These are phyloP conservation scores for Fusarium transvaalense DNA, from an alignment of 2,329 filamentous ascomycete species.

Conservation along the genomic window DNA sequence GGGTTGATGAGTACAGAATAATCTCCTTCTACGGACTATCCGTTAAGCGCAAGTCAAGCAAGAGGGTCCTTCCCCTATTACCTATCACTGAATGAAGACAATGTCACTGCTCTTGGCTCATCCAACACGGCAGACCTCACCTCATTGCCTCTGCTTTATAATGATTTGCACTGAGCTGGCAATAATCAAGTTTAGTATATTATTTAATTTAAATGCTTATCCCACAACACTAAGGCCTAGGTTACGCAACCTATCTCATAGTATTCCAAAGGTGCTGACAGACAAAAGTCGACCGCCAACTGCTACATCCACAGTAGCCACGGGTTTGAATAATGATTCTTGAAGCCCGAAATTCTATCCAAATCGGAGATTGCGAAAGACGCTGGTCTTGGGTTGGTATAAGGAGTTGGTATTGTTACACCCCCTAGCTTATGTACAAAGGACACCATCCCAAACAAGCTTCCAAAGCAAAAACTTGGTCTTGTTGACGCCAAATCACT, in stretches of 20 bases:
- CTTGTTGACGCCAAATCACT: conserved; percentile 5
- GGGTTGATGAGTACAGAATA: background rate
- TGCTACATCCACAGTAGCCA: background rate
- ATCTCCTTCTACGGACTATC: background rate
- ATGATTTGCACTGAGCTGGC: no score
- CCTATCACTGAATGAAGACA: no score
- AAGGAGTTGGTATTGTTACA: background rate
- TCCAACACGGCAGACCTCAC: no score
- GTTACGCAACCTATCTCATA: no score
- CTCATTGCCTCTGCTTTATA: no score
- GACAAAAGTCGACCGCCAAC: background rate
- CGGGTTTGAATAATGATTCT: background rate
- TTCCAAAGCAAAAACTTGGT: background rate
- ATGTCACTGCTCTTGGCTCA: no score
- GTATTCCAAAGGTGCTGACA: background rate
- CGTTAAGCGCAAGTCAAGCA: background rate
- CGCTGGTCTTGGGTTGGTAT: background rate
- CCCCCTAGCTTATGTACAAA: background rate
- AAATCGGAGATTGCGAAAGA: background rate
- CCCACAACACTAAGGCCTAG: no score
- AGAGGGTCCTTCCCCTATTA: no score
- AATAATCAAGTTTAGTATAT: no score
- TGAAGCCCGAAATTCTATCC: background rate
- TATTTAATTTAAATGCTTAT: no score
- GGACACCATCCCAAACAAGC: background rate